Evolutionary conservation across 2,329 filamentous ascomycete genomes (phyloP).

Genomic region (Nigrograna mackinnonii): DNA sequence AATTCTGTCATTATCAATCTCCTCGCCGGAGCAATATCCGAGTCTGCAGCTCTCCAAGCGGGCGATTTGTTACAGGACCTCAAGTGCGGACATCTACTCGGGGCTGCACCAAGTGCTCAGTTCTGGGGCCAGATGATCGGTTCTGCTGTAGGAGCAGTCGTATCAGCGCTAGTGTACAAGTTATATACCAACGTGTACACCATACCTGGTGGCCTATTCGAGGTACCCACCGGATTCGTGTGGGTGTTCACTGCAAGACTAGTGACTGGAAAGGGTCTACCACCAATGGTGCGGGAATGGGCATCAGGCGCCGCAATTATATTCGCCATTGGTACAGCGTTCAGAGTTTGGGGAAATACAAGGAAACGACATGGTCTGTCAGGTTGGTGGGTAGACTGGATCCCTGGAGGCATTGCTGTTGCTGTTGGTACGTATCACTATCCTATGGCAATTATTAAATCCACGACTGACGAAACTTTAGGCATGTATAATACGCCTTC

Average conservation of each 20-base stretch:
- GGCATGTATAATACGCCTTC: conserved; percentile 98
- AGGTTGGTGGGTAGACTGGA: conserved; percentile 68
- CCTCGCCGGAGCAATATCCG: conserved; percentile 85
- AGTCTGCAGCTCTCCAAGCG: conserved; percentile 86
- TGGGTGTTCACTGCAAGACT: conserved; percentile 97
- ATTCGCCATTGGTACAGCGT: conserved; percentile 71
- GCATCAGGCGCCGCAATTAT: conserved; percentile 74
- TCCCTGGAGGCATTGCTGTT: conserved; percentile 94
- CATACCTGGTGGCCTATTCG: conserved; percentile 86
- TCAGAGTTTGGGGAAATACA: conserved; percentile 57
- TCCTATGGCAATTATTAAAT: too few species aligned
- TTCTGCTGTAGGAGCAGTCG: conserved; percentile 79
- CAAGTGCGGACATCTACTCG: conserved; percentile 92
- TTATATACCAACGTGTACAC: conserved; percentile 89
- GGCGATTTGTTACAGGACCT: conserved; percentile 97
- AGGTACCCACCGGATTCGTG: conserved; percentile 92
- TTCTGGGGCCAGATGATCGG: conserved; percentile 97
- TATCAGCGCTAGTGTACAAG: conserved; percentile 85
- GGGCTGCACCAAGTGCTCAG: conserved; percentile 89
- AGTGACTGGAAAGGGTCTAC: conserved; percentile 87
- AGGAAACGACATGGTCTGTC: conserved; percentile 36
- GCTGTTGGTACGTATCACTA: conserved; percentile 70
- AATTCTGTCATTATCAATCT: conserved; percentile 95
- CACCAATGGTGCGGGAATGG: conserved; percentile 80
- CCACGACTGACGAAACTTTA: conserved; percentile 34